phyloP scores from a whole-genome alignment of 1,284 basidiomycete species.

The Cutaneotrichosporon cavernicola region DNA sequence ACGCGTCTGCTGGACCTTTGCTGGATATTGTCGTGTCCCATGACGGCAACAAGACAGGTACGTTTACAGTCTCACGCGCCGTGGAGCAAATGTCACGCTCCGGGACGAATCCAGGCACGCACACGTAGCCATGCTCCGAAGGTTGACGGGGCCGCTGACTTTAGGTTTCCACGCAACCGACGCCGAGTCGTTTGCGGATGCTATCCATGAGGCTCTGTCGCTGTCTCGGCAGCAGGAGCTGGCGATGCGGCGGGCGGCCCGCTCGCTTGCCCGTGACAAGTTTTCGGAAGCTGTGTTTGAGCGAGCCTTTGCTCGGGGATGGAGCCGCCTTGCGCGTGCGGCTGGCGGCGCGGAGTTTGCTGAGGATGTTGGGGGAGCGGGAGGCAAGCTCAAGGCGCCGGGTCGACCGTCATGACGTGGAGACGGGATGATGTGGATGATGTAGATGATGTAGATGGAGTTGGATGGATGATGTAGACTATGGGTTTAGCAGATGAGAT shows the following conservation, averaged over 20 bases:
- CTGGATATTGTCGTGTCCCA: conserved; percentile 85
- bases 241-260: conserved; percentile 66
- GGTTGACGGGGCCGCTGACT: background rate
- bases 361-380: background rate
- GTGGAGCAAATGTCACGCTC: background rate
- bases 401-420: background rate
- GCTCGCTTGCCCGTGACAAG: conserved; percentile 65
- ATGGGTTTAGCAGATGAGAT: too few relatives aligned
- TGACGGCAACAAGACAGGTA: conserved; percentile 66
- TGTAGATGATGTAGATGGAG: background rate
- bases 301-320: conserved; percentile 61
- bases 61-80: conserved; percentile 17
- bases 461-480: background rate
- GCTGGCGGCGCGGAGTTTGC: background rate
- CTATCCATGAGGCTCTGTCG: conserved; percentile 66
- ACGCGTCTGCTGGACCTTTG: conserved; percentile 89
- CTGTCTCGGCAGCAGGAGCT: conserved; percentile 61
- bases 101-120: background rate
- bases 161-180: conserved; percentile 78
- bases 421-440: too few relatives aligned
- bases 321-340: conserved; percentile 31
- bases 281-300: conserved; percentile 79
- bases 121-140: background rate
- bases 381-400: background rate
- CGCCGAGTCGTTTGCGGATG: conserved; percentile 67